These are phyloP conservation scores for Pulveroboletus sp. DNA, from an alignment of 768 basidiomycete species.

Conservation along the genomic window DNA sequence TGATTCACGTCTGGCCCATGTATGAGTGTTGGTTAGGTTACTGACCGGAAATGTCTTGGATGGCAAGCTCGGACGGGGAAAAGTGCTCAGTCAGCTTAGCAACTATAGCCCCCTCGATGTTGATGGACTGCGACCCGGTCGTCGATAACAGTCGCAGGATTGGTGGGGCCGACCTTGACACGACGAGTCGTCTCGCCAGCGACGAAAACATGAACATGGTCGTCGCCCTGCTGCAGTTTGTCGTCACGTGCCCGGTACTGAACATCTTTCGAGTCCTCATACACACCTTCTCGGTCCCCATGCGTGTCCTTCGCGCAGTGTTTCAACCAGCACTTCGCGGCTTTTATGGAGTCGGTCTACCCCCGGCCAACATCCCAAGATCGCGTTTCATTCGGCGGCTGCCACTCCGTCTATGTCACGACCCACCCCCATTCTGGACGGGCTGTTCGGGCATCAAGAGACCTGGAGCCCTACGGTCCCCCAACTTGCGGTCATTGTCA, in stretches of 20 bases:
- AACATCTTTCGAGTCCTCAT: background rate
- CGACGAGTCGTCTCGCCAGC: slow-evolving; percentile 33
- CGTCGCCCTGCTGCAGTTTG: too few species aligned
- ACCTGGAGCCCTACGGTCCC: slow-evolving; percentile 10
- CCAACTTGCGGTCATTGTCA: slow-evolving; percentile 39
- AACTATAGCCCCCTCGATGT: slow-evolving; percentile 54
- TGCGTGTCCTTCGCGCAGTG: slow-evolving; percentile 21
- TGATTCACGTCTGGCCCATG: background rate
- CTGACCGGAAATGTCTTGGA: slow-evolving; percentile 94
- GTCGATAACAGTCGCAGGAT: slow-evolving; percentile 30
- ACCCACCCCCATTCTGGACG: slow-evolving; percentile 4
- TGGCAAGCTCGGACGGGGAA: slow-evolving; percentile 72
- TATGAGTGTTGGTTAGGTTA: background rate
- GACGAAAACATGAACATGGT: slow-evolving; percentile 14
- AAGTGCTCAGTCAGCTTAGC: slow-evolving; percentile 72
- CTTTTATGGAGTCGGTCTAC: slow-evolving; percentile 4
- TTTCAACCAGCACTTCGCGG: slow-evolving; percentile 14
- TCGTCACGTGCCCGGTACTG: slow-evolving; percentile 16
- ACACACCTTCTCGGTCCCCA: background rate
- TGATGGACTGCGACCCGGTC: slow-evolving; percentile 21
- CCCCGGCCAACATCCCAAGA: slow-evolving; percentile 2
- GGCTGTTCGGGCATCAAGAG: background rate
- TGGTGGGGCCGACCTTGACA: slow-evolving; percentile 14
- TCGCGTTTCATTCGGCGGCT: slow-evolving; percentile 6
- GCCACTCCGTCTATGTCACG: background rate